phyloP scores from a whole-genome alignment of 805 yeast genomes.

The Debaryomyces hansenii region DNA sequence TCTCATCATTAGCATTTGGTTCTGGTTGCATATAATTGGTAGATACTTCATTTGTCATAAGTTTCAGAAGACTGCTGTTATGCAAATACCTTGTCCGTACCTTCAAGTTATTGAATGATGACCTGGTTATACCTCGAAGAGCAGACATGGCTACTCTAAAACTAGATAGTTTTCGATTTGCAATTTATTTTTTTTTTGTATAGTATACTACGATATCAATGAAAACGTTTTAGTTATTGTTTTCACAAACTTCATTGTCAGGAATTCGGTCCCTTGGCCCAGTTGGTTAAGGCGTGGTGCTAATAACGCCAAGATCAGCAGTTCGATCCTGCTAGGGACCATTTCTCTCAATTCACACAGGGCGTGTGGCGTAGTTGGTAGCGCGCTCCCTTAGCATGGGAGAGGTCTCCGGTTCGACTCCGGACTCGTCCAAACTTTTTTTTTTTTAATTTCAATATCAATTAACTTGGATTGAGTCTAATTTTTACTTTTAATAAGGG shows the following conservation, averaged over 20 bases:
- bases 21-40: conserved; percentile 32
- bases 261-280: conserved; percentile 49
- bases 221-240: too few relatives aligned
- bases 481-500: too few relatives aligned
- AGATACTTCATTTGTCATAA: neutral
- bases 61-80: neutral
- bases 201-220: neutral
- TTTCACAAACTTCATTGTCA: neutral
- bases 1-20: conserved; percentile 56
- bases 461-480: neutral
- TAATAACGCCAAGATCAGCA: conserved; percentile 69
- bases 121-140: neutral
- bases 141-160: neutral
- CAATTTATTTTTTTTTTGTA: neutral
- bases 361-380: conserved; percentile 53
- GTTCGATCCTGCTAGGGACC: conserved; percentile 89
- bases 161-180: neutral
- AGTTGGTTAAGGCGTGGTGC: conserved; percentile 56
- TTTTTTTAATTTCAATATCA: conserved; percentile 14
- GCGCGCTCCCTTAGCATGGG: conserved; percentile 52
- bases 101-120: too few relatives aligned
- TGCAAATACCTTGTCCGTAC: neutral
- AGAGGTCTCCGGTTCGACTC: conserved; percentile 50
- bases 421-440: conserved; percentile 35
- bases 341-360: conserved; percentile 20